phyloP scores from a whole-genome alignment of 129 eudicot genomes.

The Artemisia argyi region DNA sequence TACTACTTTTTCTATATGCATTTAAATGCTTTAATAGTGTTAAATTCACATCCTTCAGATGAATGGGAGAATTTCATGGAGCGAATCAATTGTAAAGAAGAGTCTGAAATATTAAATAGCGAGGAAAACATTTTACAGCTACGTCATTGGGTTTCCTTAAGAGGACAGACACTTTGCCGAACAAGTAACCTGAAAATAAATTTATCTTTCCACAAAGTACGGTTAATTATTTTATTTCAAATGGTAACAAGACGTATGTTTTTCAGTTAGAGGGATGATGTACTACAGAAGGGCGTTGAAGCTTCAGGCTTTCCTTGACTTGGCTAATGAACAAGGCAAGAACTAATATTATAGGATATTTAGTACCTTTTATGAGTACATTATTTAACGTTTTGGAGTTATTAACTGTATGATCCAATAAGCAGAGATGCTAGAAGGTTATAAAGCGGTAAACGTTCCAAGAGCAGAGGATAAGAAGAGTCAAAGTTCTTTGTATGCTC shows the following conservation, averaged over 20 bases:
- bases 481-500: conserved; percentile 39
- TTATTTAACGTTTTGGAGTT: neutral
- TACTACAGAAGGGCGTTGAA: conserved; percentile 79
- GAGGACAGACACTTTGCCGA: conserved; percentile 86
- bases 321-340: conserved; percentile 73
- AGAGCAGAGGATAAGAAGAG: conserved; percentile 71
- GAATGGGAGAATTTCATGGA: conserved; percentile 85
- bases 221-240: neutral
- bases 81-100: conserved; percentile 60
- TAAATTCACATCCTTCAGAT: conserved; percentile 34
- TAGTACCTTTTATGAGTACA: neutral
- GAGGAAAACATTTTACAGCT: conserved; percentile 68
- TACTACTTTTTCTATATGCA: neutral
- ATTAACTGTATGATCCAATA: conserved; percentile 8
- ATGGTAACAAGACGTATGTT: conserved; percentile 10
- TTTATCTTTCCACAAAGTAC: neutral
- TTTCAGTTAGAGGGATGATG: conserved; percentile 92
- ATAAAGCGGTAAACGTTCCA: conserved; percentile 52
- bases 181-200: conserved; percentile 39
- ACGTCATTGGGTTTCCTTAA: conserved; percentile 86
- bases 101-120: conserved; percentile 53
- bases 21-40: neutral
- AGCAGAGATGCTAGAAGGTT: conserved; percentile 74
- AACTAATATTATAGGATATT: neutral
- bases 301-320: conserved; percentile 91